A percentile compares a stretch with the other conserved stretches of the same genome.
Evolutionary conservation across 2,329 filamentous ascomycete genomes (phyloP).

Genomic region (Nigrospora oryzae): DNA sequence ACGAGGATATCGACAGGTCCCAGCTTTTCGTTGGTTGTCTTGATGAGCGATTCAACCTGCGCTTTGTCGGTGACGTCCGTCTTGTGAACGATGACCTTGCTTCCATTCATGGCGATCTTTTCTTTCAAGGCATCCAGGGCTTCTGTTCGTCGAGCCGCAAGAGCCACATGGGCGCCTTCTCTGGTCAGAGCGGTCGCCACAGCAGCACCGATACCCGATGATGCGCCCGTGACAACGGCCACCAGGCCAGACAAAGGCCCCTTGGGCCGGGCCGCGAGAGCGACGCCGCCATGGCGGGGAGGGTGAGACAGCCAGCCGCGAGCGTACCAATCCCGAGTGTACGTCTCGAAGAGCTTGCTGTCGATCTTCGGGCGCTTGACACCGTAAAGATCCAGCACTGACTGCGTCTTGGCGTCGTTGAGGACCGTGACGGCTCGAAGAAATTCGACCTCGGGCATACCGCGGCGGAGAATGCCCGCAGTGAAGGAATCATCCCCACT

Average conservation of each 20-base stretch:
- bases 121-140: slow-evolving; percentile 60
- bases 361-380: slow-evolving; percentile 63
- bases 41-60: slow-evolving; percentile 60
- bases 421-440: slow-evolving; percentile 64
- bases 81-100: slow-evolving; percentile 58
- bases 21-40: slow-evolving; percentile 49
- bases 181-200: slow-evolving; percentile 59
- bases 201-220: slow-evolving; percentile 71
- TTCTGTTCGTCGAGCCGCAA: slow-evolving; percentile 63
- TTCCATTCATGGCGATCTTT: slow-evolving; percentile 45
- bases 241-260: slow-evolving; percentile 61
- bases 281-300: slow-evolving; percentile 36
- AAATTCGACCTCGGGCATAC: slow-evolving; percentile 70
- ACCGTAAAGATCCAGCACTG: slow-evolving; percentile 41
- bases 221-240: slow-evolving; percentile 71
- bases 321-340: slow-evolving; percentile 72
- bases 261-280: slow-evolving; percentile 15
- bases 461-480: slow-evolving; percentile 69
- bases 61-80: slow-evolving; percentile 64
- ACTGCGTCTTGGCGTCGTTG: slow-evolving; percentile 59
- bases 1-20: slow-evolving; percentile 73
- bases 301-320: slow-evolving; percentile 65
- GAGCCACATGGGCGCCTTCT: slow-evolving; percentile 63
- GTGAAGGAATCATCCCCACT: slow-evolving; percentile 67
- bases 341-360: slow-evolving; percentile 62